Evolutionary conservation across 2,329 filamentous ascomycete species (phyloP).

Genomic region (Aspergillus tubingensis): DNA sequence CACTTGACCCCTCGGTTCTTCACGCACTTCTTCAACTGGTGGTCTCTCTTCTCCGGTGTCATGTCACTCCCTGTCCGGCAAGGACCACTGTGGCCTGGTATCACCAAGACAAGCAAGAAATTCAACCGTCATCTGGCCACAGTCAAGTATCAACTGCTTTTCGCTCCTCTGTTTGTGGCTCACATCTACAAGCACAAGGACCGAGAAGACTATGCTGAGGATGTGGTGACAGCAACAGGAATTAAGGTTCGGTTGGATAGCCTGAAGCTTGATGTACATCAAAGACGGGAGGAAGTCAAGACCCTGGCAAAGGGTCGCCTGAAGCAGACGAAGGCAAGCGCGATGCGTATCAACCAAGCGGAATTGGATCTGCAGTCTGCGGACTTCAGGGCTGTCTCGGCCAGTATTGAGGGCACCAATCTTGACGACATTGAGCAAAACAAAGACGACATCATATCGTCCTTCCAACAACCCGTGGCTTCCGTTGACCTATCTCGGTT

Average conservation of each 20-base stretch:
- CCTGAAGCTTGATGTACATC: conserved; percentile 95
- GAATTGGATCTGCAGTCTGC: conserved; percentile 90
- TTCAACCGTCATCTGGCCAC: conserved; percentile 97
- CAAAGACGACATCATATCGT: conserved; percentile 60
- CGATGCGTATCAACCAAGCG: conserved; percentile 93
- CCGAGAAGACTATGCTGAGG: conserved; percentile 76
- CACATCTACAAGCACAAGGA: conserved; percentile 99
- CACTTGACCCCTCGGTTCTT: conserved; percentile 95
- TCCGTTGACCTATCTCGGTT: conserved; percentile 76
- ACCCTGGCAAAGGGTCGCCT: conserved; percentile 75
- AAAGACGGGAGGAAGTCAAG: conserved; percentile 87
- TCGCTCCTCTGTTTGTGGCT: conserved; percentile 90
- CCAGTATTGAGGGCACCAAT: conserved; percentile 79
- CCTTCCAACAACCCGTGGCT: conserved; percentile 55
- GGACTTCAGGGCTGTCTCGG: conserved; percentile 90
- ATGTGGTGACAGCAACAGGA: conserved; percentile 86
- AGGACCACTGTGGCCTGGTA: conserved; percentile 83
- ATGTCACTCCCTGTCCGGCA: conserved; percentile 95
- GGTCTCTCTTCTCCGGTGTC: conserved; percentile 91
- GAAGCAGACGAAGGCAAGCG: conserved; percentile 77
- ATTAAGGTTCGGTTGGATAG: conserved; percentile 94
- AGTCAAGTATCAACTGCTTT: conserved; percentile 92
- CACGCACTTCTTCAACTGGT: conserved; percentile 97
- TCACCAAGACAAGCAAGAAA: conserved; percentile 97
- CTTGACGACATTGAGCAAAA: conserved; percentile 69